phyloP scores from a whole-genome alignment of 495 filamentous ascomycete species.

The Paragyromitra xinjiangensis region DNA sequence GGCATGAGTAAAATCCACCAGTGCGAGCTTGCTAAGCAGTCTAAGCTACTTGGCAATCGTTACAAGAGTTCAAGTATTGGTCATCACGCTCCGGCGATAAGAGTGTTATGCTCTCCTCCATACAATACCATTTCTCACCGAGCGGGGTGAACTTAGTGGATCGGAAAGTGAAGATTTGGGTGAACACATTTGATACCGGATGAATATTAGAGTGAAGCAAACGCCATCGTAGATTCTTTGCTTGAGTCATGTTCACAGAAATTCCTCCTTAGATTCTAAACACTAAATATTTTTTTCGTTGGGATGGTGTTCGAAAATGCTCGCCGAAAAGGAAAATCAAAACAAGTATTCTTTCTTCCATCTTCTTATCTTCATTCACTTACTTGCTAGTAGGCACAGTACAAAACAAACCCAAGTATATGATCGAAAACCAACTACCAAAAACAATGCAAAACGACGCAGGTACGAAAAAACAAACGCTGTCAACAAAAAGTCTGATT shows the following conservation, averaged over 20 bases:
- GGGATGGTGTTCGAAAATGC: conserved; percentile 27
- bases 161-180: background rate
- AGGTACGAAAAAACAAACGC: conserved; percentile 34
- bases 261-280: conserved; percentile 33
- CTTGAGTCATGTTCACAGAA: background rate
- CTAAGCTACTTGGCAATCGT: background rate
- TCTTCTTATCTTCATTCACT: conserved; percentile 1
- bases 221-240: background rate
- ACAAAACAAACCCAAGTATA: conserved; percentile 42
- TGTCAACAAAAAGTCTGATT: conserved; percentile 25
- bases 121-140: no score
- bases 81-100: no score
- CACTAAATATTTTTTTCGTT: conserved; percentile 30
- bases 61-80: background rate
- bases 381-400: conserved; percentile 21
- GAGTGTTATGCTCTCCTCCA: no score
- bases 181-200: background rate
- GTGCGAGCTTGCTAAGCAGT: background rate
- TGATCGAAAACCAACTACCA: conserved; percentile 48
- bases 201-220: background rate
- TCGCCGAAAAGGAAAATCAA: conserved; percentile 28
- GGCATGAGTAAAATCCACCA: background rate
- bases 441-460: conserved; percentile 37
- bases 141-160: no score
- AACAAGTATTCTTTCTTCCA: conserved; percentile 28